A percentile compares a stretch with the other conserved stretches of the same genome.
phyloP scores from a whole-genome alignment of 768 basidiomycete genomes.

The Inosperma sp. region DNA sequence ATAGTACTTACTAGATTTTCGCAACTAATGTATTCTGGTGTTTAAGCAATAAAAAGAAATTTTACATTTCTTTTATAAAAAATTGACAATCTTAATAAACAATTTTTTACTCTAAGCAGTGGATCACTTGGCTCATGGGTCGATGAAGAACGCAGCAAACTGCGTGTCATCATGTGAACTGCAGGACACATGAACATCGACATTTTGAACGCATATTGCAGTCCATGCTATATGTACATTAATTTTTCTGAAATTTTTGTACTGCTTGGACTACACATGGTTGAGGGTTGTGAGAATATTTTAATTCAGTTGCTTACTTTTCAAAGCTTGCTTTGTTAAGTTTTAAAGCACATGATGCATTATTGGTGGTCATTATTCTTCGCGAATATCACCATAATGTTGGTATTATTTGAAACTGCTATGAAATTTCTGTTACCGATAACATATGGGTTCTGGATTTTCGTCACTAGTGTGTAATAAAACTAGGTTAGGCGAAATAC shows the following conservation, averaged over 20 bases:
- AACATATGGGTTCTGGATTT: too few relatives aligned
- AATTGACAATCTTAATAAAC: background rate
- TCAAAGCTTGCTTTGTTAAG: too few relatives aligned
- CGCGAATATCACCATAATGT: background rate
- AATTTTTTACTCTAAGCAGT: background rate
- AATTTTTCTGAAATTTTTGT: background rate
- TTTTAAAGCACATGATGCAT: background rate
- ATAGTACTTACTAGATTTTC: too few relatives aligned
- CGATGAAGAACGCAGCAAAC: conserved; percentile 1
- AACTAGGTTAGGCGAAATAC: too few relatives aligned
- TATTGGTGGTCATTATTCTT: background rate
- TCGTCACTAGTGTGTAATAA: too few relatives aligned
- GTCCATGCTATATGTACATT: background rate
- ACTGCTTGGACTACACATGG: conserved; percentile 1
- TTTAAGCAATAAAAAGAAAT: background rate
- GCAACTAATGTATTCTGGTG: background rate
- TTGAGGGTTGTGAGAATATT: background rate
- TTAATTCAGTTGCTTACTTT: conserved; percentile 6
- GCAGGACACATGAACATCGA: conserved; percentile 1
- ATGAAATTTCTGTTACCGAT: too few relatives aligned
- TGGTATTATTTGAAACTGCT: too few relatives aligned
- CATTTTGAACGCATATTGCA: conserved; percentile 1
- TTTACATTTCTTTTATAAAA: background rate
- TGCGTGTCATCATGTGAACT: background rate
- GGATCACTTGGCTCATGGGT: conserved; percentile 1